Evolutionary conservation across 371 early-diverging fungal genomes (phyloP).

Genomic region (Cokeromyces recurvatus): DNA sequence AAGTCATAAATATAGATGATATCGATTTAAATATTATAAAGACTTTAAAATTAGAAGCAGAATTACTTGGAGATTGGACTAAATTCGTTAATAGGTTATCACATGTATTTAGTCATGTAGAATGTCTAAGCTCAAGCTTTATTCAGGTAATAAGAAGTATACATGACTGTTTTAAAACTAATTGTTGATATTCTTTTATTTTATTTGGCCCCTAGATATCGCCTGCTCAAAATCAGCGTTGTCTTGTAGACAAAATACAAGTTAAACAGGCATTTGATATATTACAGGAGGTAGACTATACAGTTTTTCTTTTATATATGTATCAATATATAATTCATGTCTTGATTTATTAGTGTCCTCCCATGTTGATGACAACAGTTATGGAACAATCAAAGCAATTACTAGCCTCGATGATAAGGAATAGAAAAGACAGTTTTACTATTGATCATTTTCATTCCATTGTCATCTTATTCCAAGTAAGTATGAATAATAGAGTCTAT

Average conservation of each 20-base stretch:
- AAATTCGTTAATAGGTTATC: slow-evolving; percentile 6
- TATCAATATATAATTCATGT: not conserved
- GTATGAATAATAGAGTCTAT: not conserved
- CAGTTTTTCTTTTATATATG: not conserved
- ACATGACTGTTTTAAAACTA: not conserved
- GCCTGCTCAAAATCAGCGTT: not conserved
- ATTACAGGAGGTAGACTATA: slow-evolving; percentile 3
- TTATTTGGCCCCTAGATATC: no score
- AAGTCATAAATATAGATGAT: not conserved
- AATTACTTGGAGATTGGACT: slow-evolving; percentile 2
- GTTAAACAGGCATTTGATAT: slow-evolving; percentile 9
- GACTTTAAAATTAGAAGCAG: slow-evolving; percentile 1
- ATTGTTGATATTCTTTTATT: no score
- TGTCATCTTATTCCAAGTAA: slow-evolving; percentile 35
- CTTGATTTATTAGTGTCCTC: slow-evolving; percentile 6
- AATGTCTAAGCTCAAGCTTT: slow-evolving; percentile 11
- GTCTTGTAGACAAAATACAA: slow-evolving; percentile 15
- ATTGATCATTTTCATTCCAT: slow-evolving; percentile 18
- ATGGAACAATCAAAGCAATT: slow-evolving; percentile 2
- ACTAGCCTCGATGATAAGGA: slow-evolving; percentile 2
- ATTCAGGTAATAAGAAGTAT: slow-evolving; percentile 6
- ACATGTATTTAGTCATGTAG: slow-evolving; percentile 7
- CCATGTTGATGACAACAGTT: not conserved
- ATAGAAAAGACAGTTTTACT: slow-evolving; percentile 6
- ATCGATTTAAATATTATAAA: slow-evolving; percentile 2